Evolutionary conservation across 1,139 yeast species (phyloP), one percentile per base, ranked within the genome.

Genomic region (Candida sp.): DNA sequence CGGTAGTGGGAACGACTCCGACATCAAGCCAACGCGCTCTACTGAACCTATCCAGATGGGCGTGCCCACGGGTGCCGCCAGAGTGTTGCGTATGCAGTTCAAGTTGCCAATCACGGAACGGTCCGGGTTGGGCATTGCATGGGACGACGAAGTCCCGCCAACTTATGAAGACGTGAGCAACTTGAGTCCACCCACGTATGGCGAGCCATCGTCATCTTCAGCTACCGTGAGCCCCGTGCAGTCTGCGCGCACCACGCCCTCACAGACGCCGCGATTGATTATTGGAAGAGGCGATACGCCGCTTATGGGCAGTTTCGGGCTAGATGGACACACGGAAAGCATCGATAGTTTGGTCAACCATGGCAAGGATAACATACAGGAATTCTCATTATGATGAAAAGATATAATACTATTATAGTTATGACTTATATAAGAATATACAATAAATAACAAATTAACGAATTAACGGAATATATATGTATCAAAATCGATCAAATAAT

Each of bases 61-160:
- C 32, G 81, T 88, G 0, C 94, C 96, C 2, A 94, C 98, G 0
- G 99, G 99, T 5, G 90, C 96, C 3, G 98, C 99, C 0, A 76
- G 99, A 48, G 96, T 96, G 1, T 73, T 94, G 53, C 75, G 99
- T 58, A 94, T 94, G 98, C 98, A 93, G 67, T 94, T 94, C 69
- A 88, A 88, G 58, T 63, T 94, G 17, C 77, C 78, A 8, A 69
- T 94, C 28, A 90, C 97, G 1, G 98, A 93, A 66, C 77, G 98
- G 51, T 88, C 97, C 0, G 99, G 99, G 0, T 77, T 94, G 45
- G 99, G 99, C 4, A 90, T 94, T 34, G 90, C 98, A 0, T 94
- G 99, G 99, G 98, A 94, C 69, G 98, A 93, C 65, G 99, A 94
- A 68, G 98, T 94, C 22, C 99, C 99, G 1, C 99, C 99, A 1